phyloP scores from a whole-genome alignment of 2,329 filamentous ascomycete species.

The Talaromyces amestolkiae region DNA sequence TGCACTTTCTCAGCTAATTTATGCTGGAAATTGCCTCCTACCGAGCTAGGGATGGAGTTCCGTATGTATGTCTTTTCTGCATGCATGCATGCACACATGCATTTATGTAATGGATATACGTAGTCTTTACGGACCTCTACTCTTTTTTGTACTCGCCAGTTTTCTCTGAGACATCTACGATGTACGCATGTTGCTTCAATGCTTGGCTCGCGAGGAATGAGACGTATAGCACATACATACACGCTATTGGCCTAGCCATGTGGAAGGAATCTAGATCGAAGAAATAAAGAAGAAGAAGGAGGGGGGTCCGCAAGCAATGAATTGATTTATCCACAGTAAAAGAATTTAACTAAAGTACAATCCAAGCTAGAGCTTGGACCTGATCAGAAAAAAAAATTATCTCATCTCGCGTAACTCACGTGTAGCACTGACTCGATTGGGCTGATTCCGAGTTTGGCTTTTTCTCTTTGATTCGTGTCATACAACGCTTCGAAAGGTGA shows the following conservation, averaged over 20 bases:
- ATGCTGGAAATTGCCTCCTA: background rate
- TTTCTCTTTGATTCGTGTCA: background rate
- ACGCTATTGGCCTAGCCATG: constrained; percentile 4
- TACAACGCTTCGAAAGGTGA: background rate
- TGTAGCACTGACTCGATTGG: background rate
- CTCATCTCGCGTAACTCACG: background rate
- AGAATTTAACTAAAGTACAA: background rate
- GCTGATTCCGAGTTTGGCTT: background rate
- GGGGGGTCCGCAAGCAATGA: background rate
- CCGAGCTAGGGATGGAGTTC: background rate
- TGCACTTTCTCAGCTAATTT: background rate
- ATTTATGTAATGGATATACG: background rate
- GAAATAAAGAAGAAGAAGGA: background rate
- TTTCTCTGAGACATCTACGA: background rate
- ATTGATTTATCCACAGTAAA: background rate
- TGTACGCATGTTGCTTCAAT: background rate
- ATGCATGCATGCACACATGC: background rate
- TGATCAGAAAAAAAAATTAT: background rate
- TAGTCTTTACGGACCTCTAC: background rate
- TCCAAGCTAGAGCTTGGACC: background rate
- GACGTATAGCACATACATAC: background rate
- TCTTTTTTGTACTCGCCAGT: background rate
- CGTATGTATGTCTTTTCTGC: constrained; percentile 4
- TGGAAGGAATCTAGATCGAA: background rate
- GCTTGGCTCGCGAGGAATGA: background rate